Evolutionary conservation across 345 rosid species (phyloP).

Genomic region (Moricandia arvensis): DNA sequence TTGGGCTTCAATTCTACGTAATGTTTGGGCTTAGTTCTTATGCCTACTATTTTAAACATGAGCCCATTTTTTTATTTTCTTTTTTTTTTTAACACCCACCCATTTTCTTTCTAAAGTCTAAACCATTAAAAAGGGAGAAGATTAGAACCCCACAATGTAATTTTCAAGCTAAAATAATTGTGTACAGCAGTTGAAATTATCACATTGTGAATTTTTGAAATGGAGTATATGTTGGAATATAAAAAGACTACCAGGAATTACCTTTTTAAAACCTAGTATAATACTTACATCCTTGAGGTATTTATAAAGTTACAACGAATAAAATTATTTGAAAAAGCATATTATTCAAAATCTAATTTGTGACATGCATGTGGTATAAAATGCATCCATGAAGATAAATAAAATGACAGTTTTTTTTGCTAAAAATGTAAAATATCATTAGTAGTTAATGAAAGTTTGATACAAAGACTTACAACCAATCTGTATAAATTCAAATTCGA

Average conservation of each 20-base stretch:
- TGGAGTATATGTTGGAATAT: too few relatives aligned
- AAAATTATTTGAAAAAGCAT: too few relatives aligned
- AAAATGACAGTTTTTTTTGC: neutral
- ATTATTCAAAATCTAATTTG: neutral
- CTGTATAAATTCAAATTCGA: too few relatives aligned
- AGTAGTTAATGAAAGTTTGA: too few relatives aligned
- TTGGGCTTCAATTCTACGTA: neutral
- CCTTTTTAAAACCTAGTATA: too few relatives aligned
- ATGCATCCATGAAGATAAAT: neutral
- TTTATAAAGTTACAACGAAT: too few relatives aligned
- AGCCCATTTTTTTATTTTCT: neutral
- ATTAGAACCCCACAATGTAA: neutral
- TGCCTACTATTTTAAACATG: neutral
- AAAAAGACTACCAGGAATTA: too few relatives aligned
- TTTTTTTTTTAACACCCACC: neutral
- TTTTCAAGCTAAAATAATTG: neutral
- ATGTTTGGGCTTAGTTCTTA: slow-evolving; percentile 7
- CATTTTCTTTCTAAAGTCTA: neutral
- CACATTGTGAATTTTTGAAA: neutral
- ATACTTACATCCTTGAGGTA: too few relatives aligned
- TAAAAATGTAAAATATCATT: too few relatives aligned
- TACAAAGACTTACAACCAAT: too few relatives aligned
- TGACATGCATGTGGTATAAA: neutral
- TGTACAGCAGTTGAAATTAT: neutral
- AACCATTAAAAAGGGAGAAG: too few relatives aligned